Evolutionary conservation across 2,329 filamentous ascomycete species (phyloP).

Genomic region (Ophiostoma quercus): DNA sequence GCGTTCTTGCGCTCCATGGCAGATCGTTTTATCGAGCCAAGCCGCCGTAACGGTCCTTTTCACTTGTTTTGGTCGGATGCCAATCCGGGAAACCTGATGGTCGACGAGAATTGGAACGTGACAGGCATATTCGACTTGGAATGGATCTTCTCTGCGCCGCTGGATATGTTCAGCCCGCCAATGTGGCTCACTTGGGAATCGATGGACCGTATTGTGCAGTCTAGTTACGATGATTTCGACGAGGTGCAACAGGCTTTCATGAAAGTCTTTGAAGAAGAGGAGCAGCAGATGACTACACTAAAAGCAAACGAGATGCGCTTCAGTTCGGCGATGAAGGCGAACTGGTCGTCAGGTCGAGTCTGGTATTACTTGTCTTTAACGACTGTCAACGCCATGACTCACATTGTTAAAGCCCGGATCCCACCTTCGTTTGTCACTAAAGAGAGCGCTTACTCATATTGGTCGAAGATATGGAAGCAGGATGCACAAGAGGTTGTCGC

Average conservation of each 20-base stretch:
- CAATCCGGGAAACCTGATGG: constrained; percentile 33
- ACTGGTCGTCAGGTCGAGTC: constrained; percentile 5
- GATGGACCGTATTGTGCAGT: constrained; percentile 22
- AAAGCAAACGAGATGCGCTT: no score
- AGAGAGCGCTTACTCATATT: not conserved
- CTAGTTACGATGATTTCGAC: constrained; percentile 22
- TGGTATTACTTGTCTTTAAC: constrained; percentile 2
- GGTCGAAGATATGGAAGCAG: not conserved
- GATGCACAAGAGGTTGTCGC: no score
- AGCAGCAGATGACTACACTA: not conserved
- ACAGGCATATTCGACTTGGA: constrained; percentile 34
- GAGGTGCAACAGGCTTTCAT: constrained; percentile 24
- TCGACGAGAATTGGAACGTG: constrained; percentile 34
- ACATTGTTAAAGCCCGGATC: not conserved
- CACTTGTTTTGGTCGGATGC: constrained; percentile 32
- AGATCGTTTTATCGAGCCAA: constrained; percentile 7
- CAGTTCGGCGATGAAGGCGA: constrained; percentile 17
- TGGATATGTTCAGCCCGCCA: constrained; percentile 30
- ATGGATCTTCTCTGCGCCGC: constrained; percentile 33
- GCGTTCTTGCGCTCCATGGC: constrained; percentile 9
- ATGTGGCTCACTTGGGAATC: constrained; percentile 31
- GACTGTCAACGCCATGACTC: constrained; percentile 13
- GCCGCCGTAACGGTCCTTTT: constrained; percentile 22
- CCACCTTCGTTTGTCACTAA: constrained; percentile 8
- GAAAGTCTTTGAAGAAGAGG: constrained; percentile 24